Base-by-base conservation (phyloP, 495 filamentous ascomycete species). In the Penicillium coprophilum region DNA sequence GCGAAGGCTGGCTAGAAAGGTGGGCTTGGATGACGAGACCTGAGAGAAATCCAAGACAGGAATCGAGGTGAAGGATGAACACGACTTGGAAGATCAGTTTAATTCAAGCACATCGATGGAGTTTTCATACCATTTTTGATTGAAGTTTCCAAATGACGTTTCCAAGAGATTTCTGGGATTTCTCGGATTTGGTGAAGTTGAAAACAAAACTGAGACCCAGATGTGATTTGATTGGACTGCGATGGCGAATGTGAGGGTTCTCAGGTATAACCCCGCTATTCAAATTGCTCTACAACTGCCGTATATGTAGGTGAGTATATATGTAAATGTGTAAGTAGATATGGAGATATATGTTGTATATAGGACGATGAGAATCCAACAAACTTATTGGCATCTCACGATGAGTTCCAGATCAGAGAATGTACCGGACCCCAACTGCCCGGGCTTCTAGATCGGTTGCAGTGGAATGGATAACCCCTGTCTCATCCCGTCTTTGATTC, bases 21-120 rank as follows among this genome's bases (percentile, higher is more conserved):
- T 64, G 1, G 86, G 77, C 70, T 96, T 92, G 9, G 75, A 66
- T n/a, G 85, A 71, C 44, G 83, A 75, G 50, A 75, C 80, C 21
- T 84, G 76, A 2, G 89, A 81, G 53, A 92, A 83, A 68, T 96
- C 88, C 15, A 97, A 82, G 52, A 96, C 79, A 0, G 93, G 93
- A 50, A 97, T 84, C 3, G 80, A 77, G 1, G 80, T 86, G 74
- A 97, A 97, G 28, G 59, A 27, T 19, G 52, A 7, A 31, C 21
- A 20, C 12, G 50, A 56, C 30, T 52, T 21, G 82, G 11, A 24
- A 27, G 5, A 15, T 46, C 39, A 20, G 31, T 46, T 24, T 5
- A 17, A 50, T 54, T 57, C 17, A 9, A 11, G 6, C 31, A 27
- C 31, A 57, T 8, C 17, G 20, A 43, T 3, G 1, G 21, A 24